A percentile compares a stretch with the other conserved stretches of the same genome.
Conservation (phyloP, 164 flowering plant genomes). For the Vitis cinerea region DNA sequence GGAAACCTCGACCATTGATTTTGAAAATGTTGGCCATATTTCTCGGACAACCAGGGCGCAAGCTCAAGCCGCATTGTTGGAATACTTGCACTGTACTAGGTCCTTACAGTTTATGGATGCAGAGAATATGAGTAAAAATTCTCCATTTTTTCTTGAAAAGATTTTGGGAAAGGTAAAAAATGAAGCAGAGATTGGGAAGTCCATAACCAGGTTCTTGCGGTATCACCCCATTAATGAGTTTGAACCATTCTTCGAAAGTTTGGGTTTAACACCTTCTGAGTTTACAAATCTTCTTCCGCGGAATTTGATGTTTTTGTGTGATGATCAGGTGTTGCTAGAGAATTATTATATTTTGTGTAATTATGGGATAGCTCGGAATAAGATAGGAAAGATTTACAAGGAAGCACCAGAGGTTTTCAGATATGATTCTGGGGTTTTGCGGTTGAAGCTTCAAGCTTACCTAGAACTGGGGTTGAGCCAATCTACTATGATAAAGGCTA, state of each 20-base stretch:
- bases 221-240: conserved; percentile 83
- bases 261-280: conserved; percentile 60
- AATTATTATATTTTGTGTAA: conserved; percentile 58
- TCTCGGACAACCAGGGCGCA: conserved; percentile 8
- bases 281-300: conserved; percentile 45
- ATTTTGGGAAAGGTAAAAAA: conserved; percentile 35
- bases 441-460: conserved; percentile 38
- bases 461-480: conserved; percentile 44
- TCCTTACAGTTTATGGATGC: conserved; percentile 59
- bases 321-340: conserved; percentile 54
- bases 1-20: not conserved
- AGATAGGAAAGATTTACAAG: conserved; percentile 64
- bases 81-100: conserved; percentile 70
- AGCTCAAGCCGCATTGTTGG: conserved; percentile 63
- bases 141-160: conserved; percentile 50
- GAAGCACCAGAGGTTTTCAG: conserved; percentile 53
- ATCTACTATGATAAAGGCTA: conserved; percentile 29
- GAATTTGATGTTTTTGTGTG: conserved; percentile 53
- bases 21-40: not conserved
- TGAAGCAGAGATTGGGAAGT: conserved; percentile 30
- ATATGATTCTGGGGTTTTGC: conserved; percentile 50
- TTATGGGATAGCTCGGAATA: conserved; percentile 55
- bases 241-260: conserved; percentile 88
- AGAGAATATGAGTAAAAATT: conserved; percentile 66
- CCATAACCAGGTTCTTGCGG: conserved; percentile 51